A percentile compares a stretch with the other conserved stretches of the same genome.
These are phyloP conservation scores for Ophiostoma piceae DNA, from an alignment of 2,329 filamentous ascomycete genomes.

Conservation along the genomic window DNA sequence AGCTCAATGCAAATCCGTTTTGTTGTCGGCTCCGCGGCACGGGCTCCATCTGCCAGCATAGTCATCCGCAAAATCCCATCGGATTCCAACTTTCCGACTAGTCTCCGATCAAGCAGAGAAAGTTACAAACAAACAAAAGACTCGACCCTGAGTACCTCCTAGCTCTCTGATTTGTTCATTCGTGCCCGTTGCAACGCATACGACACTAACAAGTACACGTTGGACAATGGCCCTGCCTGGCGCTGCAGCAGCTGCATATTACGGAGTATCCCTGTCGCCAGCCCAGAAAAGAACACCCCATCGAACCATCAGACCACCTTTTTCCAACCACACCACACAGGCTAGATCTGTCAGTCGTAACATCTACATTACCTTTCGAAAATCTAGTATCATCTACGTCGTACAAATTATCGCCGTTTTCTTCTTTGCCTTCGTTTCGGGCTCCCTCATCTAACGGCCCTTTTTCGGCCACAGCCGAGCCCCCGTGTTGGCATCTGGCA, in stretches of 20 bases:
- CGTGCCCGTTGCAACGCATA: background rate
- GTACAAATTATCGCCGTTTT: background rate
- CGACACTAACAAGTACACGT: background rate
- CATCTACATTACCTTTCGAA: background rate
- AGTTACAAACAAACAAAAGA: background rate
- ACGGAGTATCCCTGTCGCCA: constrained; percentile 4
- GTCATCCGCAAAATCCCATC: background rate
- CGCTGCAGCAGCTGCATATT: background rate
- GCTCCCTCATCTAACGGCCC: constrained; percentile 16
- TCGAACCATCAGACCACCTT: constrained; percentile 26
- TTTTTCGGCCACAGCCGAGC: constrained; percentile 20
- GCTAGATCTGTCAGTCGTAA: constrained; percentile 7
- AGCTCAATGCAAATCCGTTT: background rate
- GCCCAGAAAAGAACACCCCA: constrained; percentile 15
- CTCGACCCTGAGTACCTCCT: background rate
- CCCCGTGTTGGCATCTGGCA: background rate
- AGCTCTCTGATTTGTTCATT: background rate
- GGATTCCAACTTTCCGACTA: background rate
- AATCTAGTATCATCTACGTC: background rate
- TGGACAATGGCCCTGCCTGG: background rate
- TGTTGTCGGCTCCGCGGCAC: background rate
- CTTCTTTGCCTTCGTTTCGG: background rate
- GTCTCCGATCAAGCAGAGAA: background rate
- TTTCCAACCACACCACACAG: constrained; percentile 22
- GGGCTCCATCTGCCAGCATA: background rate